These are phyloP conservation scores for Ottelia alismoides DNA, from an alignment of 106 monocot genomes.

Conservation along the genomic window DNA sequence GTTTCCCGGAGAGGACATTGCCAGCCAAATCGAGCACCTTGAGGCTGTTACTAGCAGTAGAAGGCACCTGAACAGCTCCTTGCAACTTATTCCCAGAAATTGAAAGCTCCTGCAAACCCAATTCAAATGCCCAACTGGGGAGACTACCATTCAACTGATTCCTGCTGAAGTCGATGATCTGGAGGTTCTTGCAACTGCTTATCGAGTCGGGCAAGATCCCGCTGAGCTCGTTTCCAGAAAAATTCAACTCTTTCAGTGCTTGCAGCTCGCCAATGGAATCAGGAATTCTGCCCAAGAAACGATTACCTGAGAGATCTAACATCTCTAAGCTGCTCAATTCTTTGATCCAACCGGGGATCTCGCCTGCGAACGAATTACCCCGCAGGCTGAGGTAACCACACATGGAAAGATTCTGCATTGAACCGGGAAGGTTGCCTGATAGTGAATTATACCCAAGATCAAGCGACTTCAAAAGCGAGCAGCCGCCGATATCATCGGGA, in stretches of 20 bases:
- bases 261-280: conserved; percentile 44
- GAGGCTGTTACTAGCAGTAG: conserved; percentile 8
- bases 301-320: conserved; percentile 47
- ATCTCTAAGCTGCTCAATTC: conserved; percentile 26
- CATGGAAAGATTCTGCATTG: conserved; percentile 38
- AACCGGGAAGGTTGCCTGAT: conserved; percentile 40
- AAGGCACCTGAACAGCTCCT: conserved; percentile 34
- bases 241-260: conserved; percentile 32
- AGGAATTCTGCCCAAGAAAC: conserved; percentile 48
- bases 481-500: conserved; percentile 35
- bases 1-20: conserved; percentile 43
- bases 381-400: conserved; percentile 28
- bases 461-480: conserved; percentile 31
- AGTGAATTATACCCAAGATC: conserved; percentile 48
- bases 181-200: conserved; percentile 22
- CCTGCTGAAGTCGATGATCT: conserved; percentile 43
- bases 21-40: conserved; percentile 53
- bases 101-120: conserved; percentile 35
- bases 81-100: conserved; percentile 49
- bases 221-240: conserved; percentile 46
- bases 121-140: conserved; percentile 58
- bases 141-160: conserved; percentile 58
- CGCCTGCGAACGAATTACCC: conserved; percentile 44
- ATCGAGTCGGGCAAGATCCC: conserved; percentile 77
- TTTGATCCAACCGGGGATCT: conserved; percentile 44